Percentiles rank a stretch among this genome's conserved stretches.
phyloP scores from a whole-genome alignment of 2,329 filamentous ascomycete species.

The Aureobasidium sp. region DNA sequence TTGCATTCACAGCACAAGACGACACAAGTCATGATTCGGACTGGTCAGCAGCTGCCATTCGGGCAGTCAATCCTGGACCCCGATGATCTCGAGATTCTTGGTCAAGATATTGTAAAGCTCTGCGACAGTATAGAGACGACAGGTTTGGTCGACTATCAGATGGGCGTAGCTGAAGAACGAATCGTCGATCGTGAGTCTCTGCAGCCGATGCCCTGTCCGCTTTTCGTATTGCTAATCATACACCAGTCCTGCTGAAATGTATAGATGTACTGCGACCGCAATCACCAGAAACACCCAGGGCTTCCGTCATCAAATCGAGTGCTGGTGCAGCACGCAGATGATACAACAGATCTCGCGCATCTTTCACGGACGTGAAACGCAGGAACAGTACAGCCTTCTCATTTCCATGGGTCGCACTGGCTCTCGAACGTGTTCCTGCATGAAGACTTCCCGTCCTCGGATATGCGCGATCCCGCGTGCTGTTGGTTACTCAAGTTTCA shows the following conservation, averaged over 20 bases:
- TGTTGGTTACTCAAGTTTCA: not conserved
- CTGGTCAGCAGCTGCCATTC: conserved; percentile 47
- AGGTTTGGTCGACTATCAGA: conserved; percentile 95
- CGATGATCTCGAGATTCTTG: conserved; percentile 69
- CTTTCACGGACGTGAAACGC: not conserved
- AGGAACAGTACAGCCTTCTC: not conserved
- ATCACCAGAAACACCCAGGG: not conserved
- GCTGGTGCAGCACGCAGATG: not conserved
- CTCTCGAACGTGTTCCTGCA: not conserved
- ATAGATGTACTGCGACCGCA: conserved; percentile 41
- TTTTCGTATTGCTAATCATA: conserved; percentile 12
- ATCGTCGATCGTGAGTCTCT: conserved; percentile 68
- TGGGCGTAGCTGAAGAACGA: conserved; percentile 91
- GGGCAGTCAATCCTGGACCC: conserved; percentile 60
- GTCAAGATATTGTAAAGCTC: conserved; percentile 70
- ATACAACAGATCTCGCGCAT: not conserved
- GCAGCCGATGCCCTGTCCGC: not conserved
- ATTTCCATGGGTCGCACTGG: not conserved
- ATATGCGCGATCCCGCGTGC: not conserved
- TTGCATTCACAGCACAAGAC: conserved; percentile 79
- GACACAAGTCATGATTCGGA: conserved; percentile 52
- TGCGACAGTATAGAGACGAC: conserved; percentile 84
- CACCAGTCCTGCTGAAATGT: conserved; percentile 46
- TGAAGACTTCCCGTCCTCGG: not conserved
- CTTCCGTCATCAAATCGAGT: not conserved